A percentile compares a stretch with the other conserved stretches of the same genome.
These are phyloP conservation scores for Podospora fimiseda DNA, from an alignment of 495 filamentous ascomycete species.

Conservation along the genomic window DNA sequence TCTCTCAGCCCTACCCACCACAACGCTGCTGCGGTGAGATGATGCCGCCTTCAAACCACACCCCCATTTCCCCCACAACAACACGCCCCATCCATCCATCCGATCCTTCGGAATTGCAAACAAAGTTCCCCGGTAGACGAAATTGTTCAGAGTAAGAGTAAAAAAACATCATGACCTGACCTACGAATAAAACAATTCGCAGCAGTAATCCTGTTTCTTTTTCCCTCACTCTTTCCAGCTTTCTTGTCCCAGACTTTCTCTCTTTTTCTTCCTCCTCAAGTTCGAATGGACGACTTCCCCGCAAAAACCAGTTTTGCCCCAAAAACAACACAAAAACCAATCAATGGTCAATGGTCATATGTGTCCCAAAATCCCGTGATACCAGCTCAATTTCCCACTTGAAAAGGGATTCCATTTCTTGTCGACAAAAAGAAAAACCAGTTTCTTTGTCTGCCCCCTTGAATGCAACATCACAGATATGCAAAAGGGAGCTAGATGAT, in stretches of 20 bases:
- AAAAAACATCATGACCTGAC: conserved; percentile 31
- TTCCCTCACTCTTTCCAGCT: neutral
- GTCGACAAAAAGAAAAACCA: conserved; percentile 46
- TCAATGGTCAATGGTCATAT: too few species aligned
- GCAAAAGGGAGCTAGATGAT: conserved; percentile 24
- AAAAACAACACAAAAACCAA: neutral
- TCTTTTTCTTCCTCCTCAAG: neutral
- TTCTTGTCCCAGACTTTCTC: neutral
- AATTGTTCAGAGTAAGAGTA: neutral
- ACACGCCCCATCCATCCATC: too few species aligned
- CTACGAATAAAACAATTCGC: conserved; percentile 19
- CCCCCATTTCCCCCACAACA: neutral
- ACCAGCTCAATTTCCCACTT: neutral
- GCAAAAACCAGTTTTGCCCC: too few species aligned
- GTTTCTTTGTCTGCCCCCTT: conserved; percentile 31
- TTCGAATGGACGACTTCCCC: neutral
- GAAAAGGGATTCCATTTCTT: conserved; percentile 15
- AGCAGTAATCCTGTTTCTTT: conserved; percentile 20
- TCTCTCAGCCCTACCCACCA: neutral
- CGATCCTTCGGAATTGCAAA: too few species aligned
- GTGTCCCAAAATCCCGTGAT: too few species aligned
- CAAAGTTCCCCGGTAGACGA: neutral
- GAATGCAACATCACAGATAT: conserved; percentile 21
- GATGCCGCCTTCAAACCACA: neutral
- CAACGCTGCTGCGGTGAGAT: neutral